Base-by-base conservation (phyloP, 1,139 yeast genomes). In the Pichia sp. region DNA sequence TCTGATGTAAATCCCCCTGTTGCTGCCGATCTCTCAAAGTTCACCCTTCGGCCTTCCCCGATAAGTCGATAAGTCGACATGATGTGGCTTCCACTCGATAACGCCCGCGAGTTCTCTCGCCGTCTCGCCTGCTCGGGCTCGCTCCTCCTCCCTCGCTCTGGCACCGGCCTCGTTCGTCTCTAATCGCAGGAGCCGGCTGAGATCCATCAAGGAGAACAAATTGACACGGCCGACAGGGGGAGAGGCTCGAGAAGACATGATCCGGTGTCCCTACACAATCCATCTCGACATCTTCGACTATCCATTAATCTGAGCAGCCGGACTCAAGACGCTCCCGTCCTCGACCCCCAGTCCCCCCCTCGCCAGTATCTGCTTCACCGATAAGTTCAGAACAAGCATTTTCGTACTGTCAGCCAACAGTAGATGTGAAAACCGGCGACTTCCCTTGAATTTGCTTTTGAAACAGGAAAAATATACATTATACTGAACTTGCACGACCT, bases 131-230 rank as follows among this genome's bases (percentile, higher is more conserved):
- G 16, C 19, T 23, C 16, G 11, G 29, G 29, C 29, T 26, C 29
- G 7, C 29, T 26, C 29, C 29, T 26, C 29, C 29, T 4, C 29
- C 29, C 29, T 26, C 29, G 29, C 29, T 26, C 29, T 26, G 29
- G 5, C 29, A 26, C 29, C 29, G 29, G 41, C 15, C 41, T 13
- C 8, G 41, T 16, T n/a, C 4, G 16, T n/a, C 16, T 6, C 38
- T 7, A 38, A 38, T 38, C 41, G 15, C 41, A 13, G 38, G 38
- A 34, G 16, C 41, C 19, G 16, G 16, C 41, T 13, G 41, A 26
- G 29, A 26, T 4, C 29, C 5, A 26, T 5, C 59, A 47, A 26
- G 30, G 43, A 13, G 51, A 40, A 40, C 57, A 51, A 19, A 55
- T 16, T 38, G 41, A 13, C 16, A 23, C 41, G 15, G 41, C 13